These are phyloP conservation scores for Collybiopsis luxurians DNA, from an alignment of 768 basidiomycete species.

Conservation along the genomic window DNA sequence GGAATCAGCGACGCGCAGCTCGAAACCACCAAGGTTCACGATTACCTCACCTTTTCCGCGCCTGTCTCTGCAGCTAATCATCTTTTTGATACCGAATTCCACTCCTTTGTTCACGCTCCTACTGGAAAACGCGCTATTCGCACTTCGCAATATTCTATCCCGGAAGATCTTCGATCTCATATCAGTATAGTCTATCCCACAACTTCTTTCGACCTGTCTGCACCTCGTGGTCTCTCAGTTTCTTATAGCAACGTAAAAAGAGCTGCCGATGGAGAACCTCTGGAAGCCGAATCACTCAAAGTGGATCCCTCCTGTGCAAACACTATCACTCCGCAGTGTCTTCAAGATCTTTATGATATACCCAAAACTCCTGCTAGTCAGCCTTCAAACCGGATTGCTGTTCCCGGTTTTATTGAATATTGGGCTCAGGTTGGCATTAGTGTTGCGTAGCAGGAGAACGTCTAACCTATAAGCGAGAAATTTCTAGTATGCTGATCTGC, in stretches of 20 bases:
- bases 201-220: slow-evolving; percentile 10
- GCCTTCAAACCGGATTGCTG: slow-evolving; percentile 16
- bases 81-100: slow-evolving; percentile 20
- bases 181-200: slow-evolving; percentile 24
- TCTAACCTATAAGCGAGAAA: not conserved
- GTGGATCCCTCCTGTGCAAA: slow-evolving; percentile 13
- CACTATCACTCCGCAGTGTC: slow-evolving; percentile 19
- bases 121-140: slow-evolving; percentile 17
- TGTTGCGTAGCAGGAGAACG: too few species aligned
- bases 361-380: slow-evolving; percentile 18
- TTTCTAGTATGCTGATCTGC: slow-evolving; percentile 11
- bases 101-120: slow-evolving; percentile 15
- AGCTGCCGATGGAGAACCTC: not conserved
- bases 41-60: slow-evolving; percentile 19
- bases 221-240: slow-evolving; percentile 4
- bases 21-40: slow-evolving; percentile 13
- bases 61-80: slow-evolving; percentile 21
- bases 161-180: slow-evolving; percentile 16
- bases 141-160: slow-evolving; percentile 22
- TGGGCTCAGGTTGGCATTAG: slow-evolving; percentile 16
- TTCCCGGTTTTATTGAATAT: slow-evolving; percentile 18
- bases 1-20: slow-evolving; percentile 13
- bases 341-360: slow-evolving; percentile 23
- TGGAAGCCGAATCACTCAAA: not conserved
- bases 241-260: not conserved